A percentile compares a stretch with the other conserved stretches of the same genome.
Conservation (phyloP, 192 early-diverging fungal genomes). For the Coemansia sp. region DNA sequence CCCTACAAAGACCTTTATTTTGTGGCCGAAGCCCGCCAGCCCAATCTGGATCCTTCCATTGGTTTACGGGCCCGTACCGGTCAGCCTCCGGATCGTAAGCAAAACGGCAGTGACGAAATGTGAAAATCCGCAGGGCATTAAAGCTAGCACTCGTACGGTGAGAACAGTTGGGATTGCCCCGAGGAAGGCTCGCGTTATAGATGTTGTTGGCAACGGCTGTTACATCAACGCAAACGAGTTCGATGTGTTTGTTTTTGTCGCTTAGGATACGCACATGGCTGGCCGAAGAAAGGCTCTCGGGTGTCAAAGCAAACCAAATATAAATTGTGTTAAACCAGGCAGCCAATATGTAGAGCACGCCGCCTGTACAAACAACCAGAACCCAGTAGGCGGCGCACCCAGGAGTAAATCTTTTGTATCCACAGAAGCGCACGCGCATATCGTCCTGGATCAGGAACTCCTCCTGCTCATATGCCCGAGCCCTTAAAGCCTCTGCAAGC, state of each 20-base stretch:
- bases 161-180: slow-evolving; percentile 2
- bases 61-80: slow-evolving; percentile 18
- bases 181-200: neutral
- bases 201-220: neutral
- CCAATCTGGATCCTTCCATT: slow-evolving; percentile 51
- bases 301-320: slow-evolving; percentile 10
- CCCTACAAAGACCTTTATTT: slow-evolving; percentile 51
- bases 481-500: too few species aligned
- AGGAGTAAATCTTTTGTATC: slow-evolving; percentile 5
- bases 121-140: slow-evolving; percentile 19
- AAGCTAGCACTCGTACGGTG: neutral
- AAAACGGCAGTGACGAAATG: slow-evolving; percentile 44
- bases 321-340: slow-evolving; percentile 31
- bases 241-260: slow-evolving; percentile 22
- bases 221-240: slow-evolving; percentile 13
- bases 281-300: slow-evolving; percentile 8
- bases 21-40: neutral
- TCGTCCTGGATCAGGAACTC: slow-evolving; percentile 22
- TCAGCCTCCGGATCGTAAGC: slow-evolving; percentile 16
- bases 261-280: slow-evolving; percentile 13
- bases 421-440: slow-evolving; percentile 10
- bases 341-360: slow-evolving; percentile 19
- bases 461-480: slow-evolving; percentile 5
- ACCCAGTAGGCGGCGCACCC: slow-evolving; percentile 24
- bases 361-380: slow-evolving; percentile 24